Base-by-base conservation (phyloP, 352 stramenopile genomes). In the Globisporangium rhizosaccharum region DNA sequence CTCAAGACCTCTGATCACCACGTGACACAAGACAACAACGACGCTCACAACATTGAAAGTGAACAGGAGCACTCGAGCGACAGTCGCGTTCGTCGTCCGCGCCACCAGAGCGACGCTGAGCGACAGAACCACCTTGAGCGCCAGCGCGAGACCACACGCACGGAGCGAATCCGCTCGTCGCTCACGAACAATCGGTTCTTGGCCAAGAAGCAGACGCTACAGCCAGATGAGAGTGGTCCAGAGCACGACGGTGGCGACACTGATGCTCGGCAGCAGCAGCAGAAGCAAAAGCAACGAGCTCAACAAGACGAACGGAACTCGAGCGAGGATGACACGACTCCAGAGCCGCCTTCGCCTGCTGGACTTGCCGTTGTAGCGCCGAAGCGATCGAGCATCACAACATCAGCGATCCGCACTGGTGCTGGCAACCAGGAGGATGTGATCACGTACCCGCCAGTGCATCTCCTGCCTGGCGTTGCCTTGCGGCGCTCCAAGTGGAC, bases 161-260 rank as follows among this genome's bases (percentile, higher is more conserved):
- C 72, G 17, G 39, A 64, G 23, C 65, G 65, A 39, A 53, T 55
- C 1, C 65, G 56, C 23, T 53, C 61, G 18, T 66, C 67, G 10
- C 56, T 73, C 8, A 56, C 62, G 36, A 81, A 79, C 64, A 88
- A 88, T 44, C 73, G 78, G 39, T 88, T 88, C 52, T 55, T 88
- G 39, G 17, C 23, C 14, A 57, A 46, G 30, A 28, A 56, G 3
- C 23, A 65, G 9, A 11, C 45, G 8, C 11, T 57, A 48, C 47
- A 57, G 25, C 42, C 53, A 4, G 47, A 57, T 6, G 23, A 58
- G 2, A 36, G 48, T 4, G n/a, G 41, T 5, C 36, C 23, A 23
- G 20, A 39, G n/a, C 20, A 48, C 12, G n/a, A 26, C 44, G 44
- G 20, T 12, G 20, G 42, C 10, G 44, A 3, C 2, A 33, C 1